Evolutionary conservation across 768 basidiomycete species (phyloP), one percentile per base, ranked within the genome.

Genomic region (Nidularia sp.): DNA sequence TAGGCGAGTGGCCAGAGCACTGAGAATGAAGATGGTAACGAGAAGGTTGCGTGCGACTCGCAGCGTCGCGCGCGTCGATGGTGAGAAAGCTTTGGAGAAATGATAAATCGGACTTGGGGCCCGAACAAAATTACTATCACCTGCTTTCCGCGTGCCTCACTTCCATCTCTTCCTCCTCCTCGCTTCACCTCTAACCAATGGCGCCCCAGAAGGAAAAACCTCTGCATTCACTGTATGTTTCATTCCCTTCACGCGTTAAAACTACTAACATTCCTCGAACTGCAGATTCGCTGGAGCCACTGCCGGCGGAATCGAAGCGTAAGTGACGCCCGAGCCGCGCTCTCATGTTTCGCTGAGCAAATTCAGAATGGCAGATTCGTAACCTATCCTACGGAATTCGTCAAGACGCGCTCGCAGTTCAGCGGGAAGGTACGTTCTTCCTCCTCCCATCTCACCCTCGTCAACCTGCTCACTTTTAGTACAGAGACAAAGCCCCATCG

Each of bases 381-480:
- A 56, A 95, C 90, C 15, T 96, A 93, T 59, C 92, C 93, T 1
- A 86, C 90, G 0, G 93, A 98, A 66, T 95, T 84, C 61, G 86
- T 96, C 48, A 98, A 98, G 71, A 98, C 96, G 12, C 83, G 93
- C 35, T 85, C 91, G 2, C 96, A 98, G 70, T 97, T 98, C 57
- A 82, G 88, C 42, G 90, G 88, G 34, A 80, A 88, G 77, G 88
- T 83, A 36, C 33, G 71, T 63, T 31, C 34, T 45, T 45, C 5
- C n/a, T 33, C 6, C 13, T 48, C 51, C 36, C n/a, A n/a, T 13
- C 31, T 51, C 10, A 25, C 8, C 6, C 39, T n/a, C 15, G n/a
- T 53, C 7, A 34, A 25, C 43, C 9, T n/a, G 2, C 10, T 43
- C 34, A 51, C 29, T 42, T 1, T 33, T 49, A 43, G 42, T 18